phyloP scores from a whole-genome alignment of 306 rosid species.

The Fragaria ananassa region DNA sequence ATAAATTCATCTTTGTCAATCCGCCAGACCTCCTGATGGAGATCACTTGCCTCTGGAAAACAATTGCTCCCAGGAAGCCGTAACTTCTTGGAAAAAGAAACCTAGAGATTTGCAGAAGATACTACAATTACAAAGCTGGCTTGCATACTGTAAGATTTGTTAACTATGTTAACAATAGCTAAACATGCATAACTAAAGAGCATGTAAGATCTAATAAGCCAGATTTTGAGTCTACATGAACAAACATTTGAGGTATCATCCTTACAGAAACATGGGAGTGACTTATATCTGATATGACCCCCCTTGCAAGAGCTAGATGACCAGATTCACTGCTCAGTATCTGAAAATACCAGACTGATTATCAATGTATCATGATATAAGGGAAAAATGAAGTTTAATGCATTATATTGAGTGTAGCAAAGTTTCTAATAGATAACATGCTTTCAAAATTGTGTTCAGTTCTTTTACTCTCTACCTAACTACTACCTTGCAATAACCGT shows the following conservation, averaged over 20 bases:
- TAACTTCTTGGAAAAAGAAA: constrained; percentile 75
- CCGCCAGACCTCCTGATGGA: constrained; percentile 72
- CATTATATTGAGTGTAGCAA: background rate
- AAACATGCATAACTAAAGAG: background rate
- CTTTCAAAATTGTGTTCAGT: background rate
- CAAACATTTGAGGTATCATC: constrained; percentile 27
- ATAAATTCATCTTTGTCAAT: constrained; percentile 74
- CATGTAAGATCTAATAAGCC: constrained; percentile 12
- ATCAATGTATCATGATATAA: constrained; percentile 12
- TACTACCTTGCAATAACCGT: background rate
- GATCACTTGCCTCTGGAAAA: constrained; percentile 53
- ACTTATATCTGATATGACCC: constrained; percentile 65
- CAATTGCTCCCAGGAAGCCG: constrained; percentile 60
- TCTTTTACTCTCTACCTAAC: background rate
- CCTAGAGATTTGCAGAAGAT: constrained; percentile 41
- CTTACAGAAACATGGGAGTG: constrained; percentile 69
- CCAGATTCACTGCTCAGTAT: constrained; percentile 67
- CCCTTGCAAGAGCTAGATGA: constrained; percentile 66
- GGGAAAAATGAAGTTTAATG: background rate
- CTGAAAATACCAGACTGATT: constrained; percentile 36
- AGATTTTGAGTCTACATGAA: constrained; percentile 10
- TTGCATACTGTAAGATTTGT: background rate
- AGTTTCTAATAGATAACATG: background rate
- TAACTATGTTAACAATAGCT: background rate
- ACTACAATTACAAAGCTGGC: constrained; percentile 10